Evolutionary conservation across 192 early-diverging fungal species (phyloP), one percentile per base, ranked within the genome.

Genomic region (Radiomyces spectabilis): DNA sequence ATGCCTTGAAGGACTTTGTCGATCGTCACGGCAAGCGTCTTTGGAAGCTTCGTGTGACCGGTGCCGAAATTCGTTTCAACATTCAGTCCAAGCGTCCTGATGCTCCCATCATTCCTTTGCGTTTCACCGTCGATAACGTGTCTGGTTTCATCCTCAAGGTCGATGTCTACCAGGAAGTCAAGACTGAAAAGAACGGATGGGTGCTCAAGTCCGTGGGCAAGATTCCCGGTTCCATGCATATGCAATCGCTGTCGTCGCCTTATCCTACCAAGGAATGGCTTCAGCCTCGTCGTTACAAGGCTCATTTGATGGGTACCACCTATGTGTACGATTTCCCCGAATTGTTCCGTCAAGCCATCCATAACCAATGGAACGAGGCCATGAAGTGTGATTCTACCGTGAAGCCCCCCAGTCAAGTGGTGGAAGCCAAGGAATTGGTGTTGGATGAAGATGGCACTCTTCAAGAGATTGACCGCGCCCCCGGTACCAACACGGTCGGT

Each of bases 301-400:
- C 96, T 31, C 96, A 99, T 58, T 74, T 97, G 48, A 87, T 96
- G 84, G 94, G 93, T 51, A 99, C 96, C 3, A 97, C 94, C 10
- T 99, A 96, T 55, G 91, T 97, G 26, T 99, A 99, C 69, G 96
- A 99, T 66, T 99, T 97, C 81, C 92, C 94, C 13, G 94, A 95
- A 45, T 81, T 99, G 56, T 97, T 99, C 87, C 79, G 87, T 26
- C 84, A 93, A 60, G 85, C 89, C 1, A 68, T 91, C 32, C 85
- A 92, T 40, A 80, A 84, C 42, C 71, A 78, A 51, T 99, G 96
- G 96, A 71, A 70, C 41, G 76, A 77, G 21, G 75, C 78, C 15
- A 33, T 55, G 7, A 65, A 73, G 45, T 37, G 62, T 19, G 68
- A 76, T 41, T 24, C 76, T 22, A 41, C 54, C 5, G 48, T 77